Percentiles rank a stretch among this genome's conserved stretches.
Evolutionary conservation across 306 rosid genomes (phyloP).

Genomic region (Cicer bijugum): DNA sequence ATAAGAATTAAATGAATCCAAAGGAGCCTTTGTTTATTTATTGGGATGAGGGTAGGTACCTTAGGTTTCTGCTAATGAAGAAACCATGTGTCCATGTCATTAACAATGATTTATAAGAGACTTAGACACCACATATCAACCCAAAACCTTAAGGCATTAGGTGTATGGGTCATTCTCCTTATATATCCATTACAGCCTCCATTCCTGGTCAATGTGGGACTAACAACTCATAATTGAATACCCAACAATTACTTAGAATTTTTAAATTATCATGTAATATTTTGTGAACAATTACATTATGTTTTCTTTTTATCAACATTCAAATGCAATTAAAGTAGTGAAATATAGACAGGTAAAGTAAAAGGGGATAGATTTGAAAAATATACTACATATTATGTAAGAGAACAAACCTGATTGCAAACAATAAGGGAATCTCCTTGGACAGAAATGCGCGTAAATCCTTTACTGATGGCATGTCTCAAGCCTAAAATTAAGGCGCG

Average conservation of each 20-base stretch:
- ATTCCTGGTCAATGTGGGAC: no score
- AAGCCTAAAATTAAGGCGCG: conserved; percentile 77
- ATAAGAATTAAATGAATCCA: not conserved
- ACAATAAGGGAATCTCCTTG: conserved; percentile 86
- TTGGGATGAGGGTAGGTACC: not conserved
- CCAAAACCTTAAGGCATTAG: no score
- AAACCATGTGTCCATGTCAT: not conserved
- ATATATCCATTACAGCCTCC: no score
- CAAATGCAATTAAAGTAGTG: not conserved
- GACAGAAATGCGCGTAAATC: conserved; percentile 61
- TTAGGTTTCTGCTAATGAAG: not conserved
- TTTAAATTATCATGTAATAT: not conserved
- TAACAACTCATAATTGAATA: no score
- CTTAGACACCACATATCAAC: no score
- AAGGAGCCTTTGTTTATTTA: not conserved
- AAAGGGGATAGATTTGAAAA: not conserved
- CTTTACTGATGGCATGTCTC: conserved; percentile 64
- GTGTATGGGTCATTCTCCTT: no score
- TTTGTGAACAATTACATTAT: not conserved
- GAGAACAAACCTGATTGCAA: conserved; percentile 75
- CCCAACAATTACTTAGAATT: not conserved
- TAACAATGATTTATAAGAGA: no score
- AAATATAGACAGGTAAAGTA: not conserved
- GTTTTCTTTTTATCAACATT: not conserved
- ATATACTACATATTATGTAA: not conserved